Base-by-base conservation (phyloP, 805 yeast genomes). In the Zygosaccharomyces siamensis region DNA sequence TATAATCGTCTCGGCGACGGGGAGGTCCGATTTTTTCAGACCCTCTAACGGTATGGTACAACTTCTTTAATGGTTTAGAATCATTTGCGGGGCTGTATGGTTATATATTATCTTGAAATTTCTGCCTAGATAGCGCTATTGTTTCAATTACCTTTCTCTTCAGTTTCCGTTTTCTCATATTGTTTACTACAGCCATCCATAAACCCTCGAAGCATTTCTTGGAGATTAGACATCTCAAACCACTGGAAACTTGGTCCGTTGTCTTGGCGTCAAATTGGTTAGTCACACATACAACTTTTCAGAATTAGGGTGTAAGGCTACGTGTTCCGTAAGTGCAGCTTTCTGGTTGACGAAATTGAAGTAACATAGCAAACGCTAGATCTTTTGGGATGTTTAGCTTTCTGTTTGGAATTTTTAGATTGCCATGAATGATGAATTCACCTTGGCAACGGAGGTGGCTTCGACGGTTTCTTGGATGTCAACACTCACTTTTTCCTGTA, bases 71-170 rank as follows among this genome's bases (percentile, higher is more conserved):
- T 23, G 24, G 24, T 16, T 27, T 39, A 3, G 26, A 39, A 23
- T 37, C 16, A 1, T 16, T n/a, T 11, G 37, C 43, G 20, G 61
- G 62, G 16, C 47, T 36, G 23, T 60, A 58, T 4, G 52, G 44
- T 39, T 49, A 47, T 3, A 60, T 59, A 27, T 32, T 27, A 14
- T 54, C 64, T 6, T 41, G 53, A 0, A 45, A 31, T 11, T 50
- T 62, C 28, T 69, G 77, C 1, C 86, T 81, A n/a, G 87, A 86
- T 18, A 83, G 58, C 1, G 83, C 57, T 88, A 83, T 83, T 0
- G 84, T 86, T 53, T 81, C 79, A 1, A 86, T 80, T 36, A 58
- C 61, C 18, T 77, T 73, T 1, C 88, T 88, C 52, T 87, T 67
- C 77, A 83, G 76, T 59, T 80, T 81, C 8, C 80, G 72, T 3